phyloP scores from a whole-genome alignment of 768 basidiomycete genomes.

The Aureoboletus auriporus region DNA sequence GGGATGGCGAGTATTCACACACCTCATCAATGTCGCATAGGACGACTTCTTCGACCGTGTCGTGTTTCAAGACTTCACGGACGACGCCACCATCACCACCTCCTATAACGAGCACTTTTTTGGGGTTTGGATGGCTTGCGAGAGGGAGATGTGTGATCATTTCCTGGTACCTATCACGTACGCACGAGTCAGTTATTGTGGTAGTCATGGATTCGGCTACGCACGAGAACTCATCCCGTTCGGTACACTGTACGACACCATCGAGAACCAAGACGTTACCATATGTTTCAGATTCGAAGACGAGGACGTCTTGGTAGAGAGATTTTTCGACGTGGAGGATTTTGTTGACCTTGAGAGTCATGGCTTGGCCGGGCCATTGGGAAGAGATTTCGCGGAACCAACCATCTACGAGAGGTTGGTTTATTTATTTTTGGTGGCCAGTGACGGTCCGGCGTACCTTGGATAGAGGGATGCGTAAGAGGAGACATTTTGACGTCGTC shows the following conservation, averaged over 20 bases:
- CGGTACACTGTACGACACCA: constrained; percentile 94
- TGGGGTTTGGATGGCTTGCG: constrained; percentile 92
- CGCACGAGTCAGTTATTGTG: not conserved
- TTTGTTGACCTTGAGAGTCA: constrained; percentile 94
- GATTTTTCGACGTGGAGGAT: constrained; percentile 94
- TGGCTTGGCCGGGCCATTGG: constrained; percentile 97
- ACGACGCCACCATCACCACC: constrained; percentile 99
- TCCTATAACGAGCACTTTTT: constrained; percentile 94
- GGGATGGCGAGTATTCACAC: constrained; percentile 1
- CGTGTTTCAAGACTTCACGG: constrained; percentile 94
- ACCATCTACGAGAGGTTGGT: constrained; percentile 53
- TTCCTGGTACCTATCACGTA: constrained; percentile 80
- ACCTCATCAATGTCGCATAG: constrained; percentile 98
- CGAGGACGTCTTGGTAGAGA: constrained; percentile 93
- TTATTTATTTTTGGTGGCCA: constrained; percentile 5
- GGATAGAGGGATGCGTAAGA: constrained; percentile 53
- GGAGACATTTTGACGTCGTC: constrained; percentile 41
- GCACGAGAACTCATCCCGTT: constrained; percentile 97
- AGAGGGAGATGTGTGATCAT: constrained; percentile 99
- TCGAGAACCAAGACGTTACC: constrained; percentile 97
- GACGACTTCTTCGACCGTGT: constrained; percentile 84
- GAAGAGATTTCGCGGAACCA: constrained; percentile 95
- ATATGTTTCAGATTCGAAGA: constrained; percentile 93
- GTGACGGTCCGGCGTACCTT: constrained; percentile 31
- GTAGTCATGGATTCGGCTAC: constrained; percentile 28